phyloP scores from a whole-genome alignment of 768 basidiomycete species.

The Mycena vulgaris region DNA sequence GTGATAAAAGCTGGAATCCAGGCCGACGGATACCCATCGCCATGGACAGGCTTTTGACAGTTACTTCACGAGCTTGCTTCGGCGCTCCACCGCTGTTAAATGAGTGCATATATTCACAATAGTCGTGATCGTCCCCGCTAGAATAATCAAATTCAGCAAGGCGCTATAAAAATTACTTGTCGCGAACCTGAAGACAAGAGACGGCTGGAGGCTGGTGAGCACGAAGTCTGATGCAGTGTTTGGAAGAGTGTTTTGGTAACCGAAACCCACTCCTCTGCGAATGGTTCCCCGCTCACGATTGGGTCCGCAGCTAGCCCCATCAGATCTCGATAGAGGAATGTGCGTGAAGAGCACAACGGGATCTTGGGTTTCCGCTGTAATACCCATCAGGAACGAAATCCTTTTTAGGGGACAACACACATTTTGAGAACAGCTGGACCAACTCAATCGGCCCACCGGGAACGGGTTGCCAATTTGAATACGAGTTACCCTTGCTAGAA shows the following conservation, averaged over 20 bases:
- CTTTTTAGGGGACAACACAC: conserved; percentile 42
- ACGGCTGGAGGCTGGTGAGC: conserved; percentile 74
- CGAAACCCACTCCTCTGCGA: conserved; percentile 79
- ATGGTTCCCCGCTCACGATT: conserved; percentile 83
- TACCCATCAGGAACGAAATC: conserved; percentile 9
- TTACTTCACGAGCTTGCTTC: conserved; percentile 75
- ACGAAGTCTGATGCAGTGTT: conserved; percentile 77
- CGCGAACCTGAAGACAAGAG: conserved; percentile 80
- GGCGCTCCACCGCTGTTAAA: conserved; percentile 41
- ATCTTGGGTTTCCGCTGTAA: conserved; percentile 49
- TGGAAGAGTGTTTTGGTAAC: conserved; percentile 90
- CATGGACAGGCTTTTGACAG: conserved; percentile 92
- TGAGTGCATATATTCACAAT: conserved; percentile 83
- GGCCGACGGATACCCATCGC: conserved; percentile 89
- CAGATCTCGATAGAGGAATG: conserved; percentile 88
- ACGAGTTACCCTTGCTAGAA: conserved; percentile 45
- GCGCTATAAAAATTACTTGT: neutral
- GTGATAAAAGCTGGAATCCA: conserved; percentile 92
- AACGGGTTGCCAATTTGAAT: conserved; percentile 63
- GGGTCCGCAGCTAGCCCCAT: conserved; percentile 80
- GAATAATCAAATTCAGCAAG: conserved; percentile 15
- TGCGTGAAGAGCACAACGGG: conserved; percentile 87
- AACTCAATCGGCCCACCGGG: conserved; percentile 69
- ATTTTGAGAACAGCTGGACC: conserved; percentile 58
- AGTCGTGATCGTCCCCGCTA: conserved; percentile 96